Conservation (phyloP, 495 filamentous ascomycete species). For the Sordaria brevicollis region DNA sequence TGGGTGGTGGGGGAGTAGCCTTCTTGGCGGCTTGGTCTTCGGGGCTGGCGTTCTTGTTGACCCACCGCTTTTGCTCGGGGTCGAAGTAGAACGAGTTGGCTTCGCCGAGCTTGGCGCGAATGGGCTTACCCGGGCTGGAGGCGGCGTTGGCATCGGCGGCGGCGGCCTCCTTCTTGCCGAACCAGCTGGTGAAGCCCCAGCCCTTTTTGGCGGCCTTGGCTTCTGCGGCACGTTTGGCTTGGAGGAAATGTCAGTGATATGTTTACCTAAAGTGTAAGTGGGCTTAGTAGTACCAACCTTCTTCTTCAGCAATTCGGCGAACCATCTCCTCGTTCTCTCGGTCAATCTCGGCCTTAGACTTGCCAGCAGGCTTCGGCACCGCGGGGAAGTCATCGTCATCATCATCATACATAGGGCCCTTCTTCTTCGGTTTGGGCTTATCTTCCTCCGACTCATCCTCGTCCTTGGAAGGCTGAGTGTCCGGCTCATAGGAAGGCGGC, state of each 20-base stretch:
- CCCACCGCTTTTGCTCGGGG: constrained; percentile 88
- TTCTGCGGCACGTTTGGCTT: constrained; percentile 32
- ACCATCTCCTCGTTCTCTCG: constrained; percentile 67
- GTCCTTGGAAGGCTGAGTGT: constrained; percentile 29
- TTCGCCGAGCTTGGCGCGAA: constrained; percentile 91
- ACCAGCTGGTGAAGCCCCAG: constrained; percentile 80
- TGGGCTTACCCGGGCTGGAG: constrained; percentile 51
- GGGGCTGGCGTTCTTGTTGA: constrained; percentile 84
- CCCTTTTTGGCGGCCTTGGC: constrained; percentile 52
- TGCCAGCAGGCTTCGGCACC: constrained; percentile 24
- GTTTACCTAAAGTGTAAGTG: background rate
- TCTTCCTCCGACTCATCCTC: constrained; percentile 29
- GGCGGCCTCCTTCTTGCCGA: constrained; percentile 60
- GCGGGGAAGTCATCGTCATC: constrained; percentile 50
- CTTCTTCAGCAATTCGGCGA: constrained; percentile 73
- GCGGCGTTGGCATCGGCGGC: constrained; percentile 6
- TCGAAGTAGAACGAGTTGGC: constrained; percentile 90
- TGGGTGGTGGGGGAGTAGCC: constrained; percentile 40
- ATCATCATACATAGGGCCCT: constrained; percentile 70
- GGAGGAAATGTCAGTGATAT: constrained; percentile 9
- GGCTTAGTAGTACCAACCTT: constrained; percentile 42
- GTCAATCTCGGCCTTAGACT: constrained; percentile 48
- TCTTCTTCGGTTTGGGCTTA: constrained; percentile 55
- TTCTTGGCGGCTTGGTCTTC: constrained; percentile 36
- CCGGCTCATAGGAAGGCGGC: constrained; percentile 45